phyloP scores from a whole-genome alignment of 1,284 basidiomycete genomes.

The Cryptococcus sp. region DNA sequence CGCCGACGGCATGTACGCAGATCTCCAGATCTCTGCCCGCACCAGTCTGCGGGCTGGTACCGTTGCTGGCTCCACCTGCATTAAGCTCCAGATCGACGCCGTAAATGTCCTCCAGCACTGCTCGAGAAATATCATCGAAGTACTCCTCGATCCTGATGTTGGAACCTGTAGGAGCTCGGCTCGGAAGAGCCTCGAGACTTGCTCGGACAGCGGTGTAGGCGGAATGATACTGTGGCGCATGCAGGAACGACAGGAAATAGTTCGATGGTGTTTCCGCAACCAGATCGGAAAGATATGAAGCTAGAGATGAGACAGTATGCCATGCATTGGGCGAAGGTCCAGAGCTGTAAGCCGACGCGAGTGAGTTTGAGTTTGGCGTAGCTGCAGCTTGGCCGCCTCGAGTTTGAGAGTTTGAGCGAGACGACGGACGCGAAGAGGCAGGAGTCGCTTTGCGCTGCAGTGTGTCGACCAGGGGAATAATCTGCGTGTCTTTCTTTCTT shows the following conservation, averaged over 20 bases:
- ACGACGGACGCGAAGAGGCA: slow-evolving; percentile 12
- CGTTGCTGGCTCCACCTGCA: slow-evolving; percentile 3
- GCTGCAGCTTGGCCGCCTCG: neutral
- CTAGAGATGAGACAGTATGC: slow-evolving; percentile 41
- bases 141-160: neutral
- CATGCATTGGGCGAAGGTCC: slow-evolving; percentile 37
- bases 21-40: slow-evolving; percentile 33
- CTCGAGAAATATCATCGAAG: slow-evolving; percentile 15
- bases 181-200: slow-evolving; percentile 26
- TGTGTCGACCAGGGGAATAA: slow-evolving; percentile 42
- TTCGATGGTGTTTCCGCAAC: slow-evolving; percentile 23
- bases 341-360: slow-evolving; percentile 11
- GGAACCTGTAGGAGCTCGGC: neutral
- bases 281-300: slow-evolving; percentile 38
- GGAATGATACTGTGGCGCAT: slow-evolving; percentile 37
- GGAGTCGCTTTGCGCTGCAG: slow-evolving; percentile 34
- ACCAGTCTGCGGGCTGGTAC: neutral
- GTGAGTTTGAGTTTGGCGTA: slow-evolving; percentile 14
- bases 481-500: slow-evolving; percentile 22
- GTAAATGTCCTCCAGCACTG: slow-evolving; percentile 42
- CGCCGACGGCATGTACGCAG: slow-evolving; percentile 36
- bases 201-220: slow-evolving; percentile 40
- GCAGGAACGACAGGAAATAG: slow-evolving; percentile 42
- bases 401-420: slow-evolving; percentile 10
- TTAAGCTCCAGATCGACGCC: slow-evolving; percentile 19